phyloP scores from a whole-genome alignment of 1,139 yeast genomes.

The Candida frijolesensis region DNA sequence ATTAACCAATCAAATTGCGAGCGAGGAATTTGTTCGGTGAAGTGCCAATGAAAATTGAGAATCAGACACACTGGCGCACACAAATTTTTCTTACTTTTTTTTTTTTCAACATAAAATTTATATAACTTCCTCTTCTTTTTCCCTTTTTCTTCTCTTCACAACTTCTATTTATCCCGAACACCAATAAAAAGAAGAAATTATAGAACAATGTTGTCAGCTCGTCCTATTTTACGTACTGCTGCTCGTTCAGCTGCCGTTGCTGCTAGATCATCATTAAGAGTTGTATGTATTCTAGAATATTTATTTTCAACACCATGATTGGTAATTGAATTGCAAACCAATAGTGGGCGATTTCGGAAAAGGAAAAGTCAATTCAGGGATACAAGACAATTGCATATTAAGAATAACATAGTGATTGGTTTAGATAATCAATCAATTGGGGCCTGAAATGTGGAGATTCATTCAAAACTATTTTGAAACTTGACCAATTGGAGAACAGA shows the following conservation, averaged over 20 bases:
- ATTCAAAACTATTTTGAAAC: no score
- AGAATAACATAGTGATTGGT: no score
- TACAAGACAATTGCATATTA: background rate
- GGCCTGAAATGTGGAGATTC: no score
- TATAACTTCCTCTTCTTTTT: constrained; percentile 15
- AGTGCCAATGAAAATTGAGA: constrained; percentile 13
- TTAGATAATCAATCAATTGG: no score
- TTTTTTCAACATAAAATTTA: constrained; percentile 7
- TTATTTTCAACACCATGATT: background rate
- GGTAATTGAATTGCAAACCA: background rate
- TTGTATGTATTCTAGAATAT: constrained; percentile 53
- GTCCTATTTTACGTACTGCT: constrained; percentile 82
- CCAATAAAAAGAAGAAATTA: constrained; percentile 9
- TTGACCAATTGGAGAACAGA: no score
- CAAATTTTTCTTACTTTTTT: constrained; percentile 3
- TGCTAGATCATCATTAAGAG: constrained; percentile 57
- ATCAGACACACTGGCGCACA: constrained; percentile 4
- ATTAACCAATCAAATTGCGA: constrained; percentile 6
- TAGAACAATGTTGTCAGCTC: constrained; percentile 69
- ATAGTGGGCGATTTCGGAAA: background rate
- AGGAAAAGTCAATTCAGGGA: background rate
- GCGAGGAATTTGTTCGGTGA: constrained; percentile 6
- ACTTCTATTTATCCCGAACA: constrained; percentile 11
- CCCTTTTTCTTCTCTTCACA: constrained; percentile 13
- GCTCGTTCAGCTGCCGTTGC: constrained; percentile 75